phyloP scores from a whole-genome alignment of 2,329 filamentous ascomycete species.

The Fusarium sp. region DNA sequence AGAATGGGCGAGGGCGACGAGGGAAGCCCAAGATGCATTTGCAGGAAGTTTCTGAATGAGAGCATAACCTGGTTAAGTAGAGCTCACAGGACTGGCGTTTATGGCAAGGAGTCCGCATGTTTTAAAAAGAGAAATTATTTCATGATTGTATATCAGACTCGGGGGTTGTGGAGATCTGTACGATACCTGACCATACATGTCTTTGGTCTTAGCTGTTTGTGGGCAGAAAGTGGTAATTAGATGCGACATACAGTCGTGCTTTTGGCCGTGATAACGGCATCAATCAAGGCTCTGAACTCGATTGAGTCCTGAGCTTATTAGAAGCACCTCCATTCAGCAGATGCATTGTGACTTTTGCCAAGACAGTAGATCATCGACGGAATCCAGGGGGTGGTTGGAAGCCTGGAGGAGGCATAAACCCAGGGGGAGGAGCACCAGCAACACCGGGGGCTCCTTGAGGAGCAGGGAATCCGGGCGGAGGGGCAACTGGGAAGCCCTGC shows the following conservation, averaged over 20 bases:
- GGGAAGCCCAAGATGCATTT: constrained; percentile 55
- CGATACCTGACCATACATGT: constrained; percentile 36
- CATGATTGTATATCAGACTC: constrained; percentile 41
- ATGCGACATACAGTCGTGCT: constrained; percentile 24
- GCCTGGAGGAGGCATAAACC: constrained; percentile 52
- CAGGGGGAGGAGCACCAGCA: constrained; percentile 51
- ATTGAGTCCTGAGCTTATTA: constrained; percentile 27
- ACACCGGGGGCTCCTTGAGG: constrained; percentile 46
- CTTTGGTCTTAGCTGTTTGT: constrained; percentile 27
- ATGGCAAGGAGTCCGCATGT: constrained; percentile 36
- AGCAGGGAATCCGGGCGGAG: constrained; percentile 52
- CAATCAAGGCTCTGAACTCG: constrained; percentile 22
- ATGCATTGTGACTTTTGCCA: constrained; percentile 21
- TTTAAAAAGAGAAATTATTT: constrained; percentile 34
- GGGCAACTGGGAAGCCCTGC: constrained; percentile 51
- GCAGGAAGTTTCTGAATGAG: constrained; percentile 40
- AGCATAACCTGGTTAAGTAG: constrained; percentile 12
- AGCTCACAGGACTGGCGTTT: constrained; percentile 33
- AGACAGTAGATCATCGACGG: constrained; percentile 43
- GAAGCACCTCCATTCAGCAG: constrained; percentile 3
- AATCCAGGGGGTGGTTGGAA: constrained; percentile 58
- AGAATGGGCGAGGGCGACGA: constrained; percentile 53
- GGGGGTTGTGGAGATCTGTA: constrained; percentile 23
- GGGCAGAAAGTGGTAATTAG: constrained; percentile 31
- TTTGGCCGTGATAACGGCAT: constrained; percentile 24